Evolutionary conservation across 2,329 filamentous ascomycete species (phyloP).

Genomic region (Scedosporium minutisporum): DNA sequence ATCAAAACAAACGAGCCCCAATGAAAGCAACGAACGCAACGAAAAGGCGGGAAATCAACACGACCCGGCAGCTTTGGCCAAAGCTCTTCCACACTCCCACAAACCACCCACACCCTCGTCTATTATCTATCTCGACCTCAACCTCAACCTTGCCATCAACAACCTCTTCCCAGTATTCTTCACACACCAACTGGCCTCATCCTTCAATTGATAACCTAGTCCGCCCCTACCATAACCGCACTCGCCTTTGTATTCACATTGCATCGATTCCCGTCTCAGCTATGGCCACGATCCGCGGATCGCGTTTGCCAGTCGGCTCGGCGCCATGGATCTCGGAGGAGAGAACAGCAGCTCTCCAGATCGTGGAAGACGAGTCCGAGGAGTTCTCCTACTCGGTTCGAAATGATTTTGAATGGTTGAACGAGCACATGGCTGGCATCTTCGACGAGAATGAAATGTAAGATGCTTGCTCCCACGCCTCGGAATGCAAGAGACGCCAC

Average conservation of each 20-base stretch:
- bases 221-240: conserved; percentile 9
- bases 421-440: conserved; percentile 95
- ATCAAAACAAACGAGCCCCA: conserved; percentile 7
- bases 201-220: background rate
- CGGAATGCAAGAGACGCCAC: background rate
- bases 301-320: conserved; percentile 66
- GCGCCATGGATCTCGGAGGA: conserved; percentile 79
- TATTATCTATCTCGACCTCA: conserved; percentile 10
- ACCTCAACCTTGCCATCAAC: conserved; percentile 1
- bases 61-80: conserved; percentile 1
- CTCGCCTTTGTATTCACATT: conserved; percentile 8
- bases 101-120: conserved; percentile 7
- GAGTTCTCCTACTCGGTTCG: conserved; percentile 87
- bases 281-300: conserved; percentile 35
- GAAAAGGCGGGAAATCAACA: conserved; percentile 1
- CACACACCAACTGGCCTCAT: background rate
- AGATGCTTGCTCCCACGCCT: background rate
- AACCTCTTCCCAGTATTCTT: conserved; percentile 7
- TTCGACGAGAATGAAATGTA: conserved; percentile 83
- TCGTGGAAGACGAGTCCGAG: conserved; percentile 74
- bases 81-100: conserved; percentile 5
- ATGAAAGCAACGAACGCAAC: background rate
- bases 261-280: conserved; percentile 1
- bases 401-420: conserved; percentile 95
- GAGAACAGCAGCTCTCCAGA: conserved; percentile 64